A percentile compares a stretch with the other conserved stretches of the same genome.
phyloP scores from a whole-genome alignment of 257 asterid species.

The Nicotiana knightiana region DNA sequence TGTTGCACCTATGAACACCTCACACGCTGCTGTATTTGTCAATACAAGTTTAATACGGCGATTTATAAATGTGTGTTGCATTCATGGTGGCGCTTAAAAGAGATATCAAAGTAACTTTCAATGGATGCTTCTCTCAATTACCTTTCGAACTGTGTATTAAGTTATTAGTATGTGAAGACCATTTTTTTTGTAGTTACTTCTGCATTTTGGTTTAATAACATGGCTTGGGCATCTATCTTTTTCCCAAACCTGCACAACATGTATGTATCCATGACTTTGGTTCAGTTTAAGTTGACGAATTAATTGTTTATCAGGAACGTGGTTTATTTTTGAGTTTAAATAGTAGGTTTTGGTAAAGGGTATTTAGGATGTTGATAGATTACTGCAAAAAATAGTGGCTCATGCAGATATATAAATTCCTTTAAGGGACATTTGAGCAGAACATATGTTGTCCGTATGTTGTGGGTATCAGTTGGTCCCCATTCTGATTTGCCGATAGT shows the following conservation, averaged over 20 bases:
- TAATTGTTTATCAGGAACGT: background rate
- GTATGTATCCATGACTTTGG: background rate
- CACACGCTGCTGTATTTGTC: too few species aligned
- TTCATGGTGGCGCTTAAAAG: background rate
- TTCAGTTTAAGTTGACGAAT: background rate
- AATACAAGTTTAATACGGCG: background rate
- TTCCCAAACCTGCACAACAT: background rate
- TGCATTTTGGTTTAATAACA: background rate
- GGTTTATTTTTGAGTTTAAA: background rate
- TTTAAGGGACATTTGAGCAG: background rate
- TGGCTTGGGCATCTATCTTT: background rate
- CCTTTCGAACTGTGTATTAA: background rate
- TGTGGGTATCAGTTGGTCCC: too few species aligned
- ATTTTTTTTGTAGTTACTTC: background rate
- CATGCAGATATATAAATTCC: background rate
- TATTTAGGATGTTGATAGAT: background rate
- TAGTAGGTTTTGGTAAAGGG: background rate
- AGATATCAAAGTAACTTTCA: background rate
- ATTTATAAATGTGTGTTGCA: background rate
- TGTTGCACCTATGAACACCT: too few species aligned
- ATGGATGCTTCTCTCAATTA: background rate
- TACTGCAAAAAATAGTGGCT: background rate
- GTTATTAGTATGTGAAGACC: too few species aligned
- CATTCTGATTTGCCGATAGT: too few species aligned
- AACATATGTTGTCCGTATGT: too few species aligned